Percentiles rank a stretch among this genome's conserved stretches.
These are phyloP conservation scores for Colletotrichum tropicicola DNA, from an alignment of 2,329 filamentous ascomycete species.

Conservation along the genomic window DNA sequence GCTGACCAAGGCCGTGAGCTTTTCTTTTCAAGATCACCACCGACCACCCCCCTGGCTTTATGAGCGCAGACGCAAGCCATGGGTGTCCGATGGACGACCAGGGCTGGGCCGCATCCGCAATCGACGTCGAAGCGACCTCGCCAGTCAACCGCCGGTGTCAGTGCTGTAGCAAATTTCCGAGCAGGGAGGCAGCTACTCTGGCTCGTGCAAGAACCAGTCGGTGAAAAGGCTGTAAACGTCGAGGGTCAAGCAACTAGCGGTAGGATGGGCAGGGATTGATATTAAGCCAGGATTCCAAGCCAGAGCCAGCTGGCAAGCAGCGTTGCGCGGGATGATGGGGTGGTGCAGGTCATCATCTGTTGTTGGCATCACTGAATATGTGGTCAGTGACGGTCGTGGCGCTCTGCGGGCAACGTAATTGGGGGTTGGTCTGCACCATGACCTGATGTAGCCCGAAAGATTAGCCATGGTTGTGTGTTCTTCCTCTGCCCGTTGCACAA, in stretches of 20 bases:
- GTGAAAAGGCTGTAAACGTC: slow-evolving; percentile 9
- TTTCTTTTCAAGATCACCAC: neutral
- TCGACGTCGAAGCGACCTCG: slow-evolving; percentile 4
- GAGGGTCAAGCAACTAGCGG: neutral
- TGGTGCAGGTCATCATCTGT: slow-evolving; percentile 4
- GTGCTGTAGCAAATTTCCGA: slow-evolving; percentile 18
- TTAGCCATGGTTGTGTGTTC: neutral
- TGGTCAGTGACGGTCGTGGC: slow-evolving; percentile 7
- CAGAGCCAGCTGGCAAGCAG: slow-evolving; percentile 4
- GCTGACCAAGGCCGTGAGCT: neutral
- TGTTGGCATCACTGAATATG: neutral
- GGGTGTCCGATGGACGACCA: neutral
- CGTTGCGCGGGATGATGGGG: slow-evolving; percentile 12
- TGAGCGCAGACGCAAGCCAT: neutral
- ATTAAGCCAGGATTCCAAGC: slow-evolving; percentile 5
- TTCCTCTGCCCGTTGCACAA: neutral
- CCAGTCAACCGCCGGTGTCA: neutral
- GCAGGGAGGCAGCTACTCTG: slow-evolving; percentile 7
- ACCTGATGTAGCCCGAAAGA: slow-evolving; percentile 15
- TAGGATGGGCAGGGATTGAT: slow-evolving; percentile 8
- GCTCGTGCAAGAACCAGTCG: slow-evolving; percentile 3
- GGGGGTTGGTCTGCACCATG: slow-evolving; percentile 4
- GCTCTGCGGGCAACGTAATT: neutral
- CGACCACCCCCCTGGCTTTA: neutral
- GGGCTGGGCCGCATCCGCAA: neutral